Evolutionary conservation across 345 rosid genomes (phyloP), one percentile per base, ranked within the genome.

Genomic region (Camelina laxa): DNA sequence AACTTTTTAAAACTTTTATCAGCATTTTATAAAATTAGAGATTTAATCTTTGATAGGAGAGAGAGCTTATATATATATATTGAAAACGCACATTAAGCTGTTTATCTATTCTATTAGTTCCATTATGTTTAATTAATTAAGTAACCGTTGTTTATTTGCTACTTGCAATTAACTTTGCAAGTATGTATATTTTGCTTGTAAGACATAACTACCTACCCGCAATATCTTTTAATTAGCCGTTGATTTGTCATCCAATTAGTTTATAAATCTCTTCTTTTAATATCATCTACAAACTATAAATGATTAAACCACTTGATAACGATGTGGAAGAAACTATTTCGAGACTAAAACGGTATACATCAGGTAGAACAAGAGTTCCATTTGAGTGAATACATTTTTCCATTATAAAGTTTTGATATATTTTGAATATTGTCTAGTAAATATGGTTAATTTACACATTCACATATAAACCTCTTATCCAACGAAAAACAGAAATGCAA

Each of bases 51-150:
- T 76, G 80, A 76, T 76, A 76, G 55, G 80, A 69, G 70, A 62
- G 58, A 54, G 21, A 69, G 70, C 70, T 75, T 75, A 75, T 75
- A 75, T 75, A 75, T 75, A 75, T 75, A 75, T 60, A 64, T 65
- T 47, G 27, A 22, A 58, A 58, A 59, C 51, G 42, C 41, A 48
- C 27, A 38, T 13, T 38, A 57, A 54, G 68, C 35, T 67, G 54
- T 39, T 67, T 41, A 75, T 60, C 55, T 59, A 42, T 67, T 59
- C 36, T 38, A 4, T 27, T 16, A 38, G 24, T 24, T 60, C 21
- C 38, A 67, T 15, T 27, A 12, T 75, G 41, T 9, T 41, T 50
- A 59, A 75, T 51, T 39, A 41, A 11, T 17, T 67, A n/a, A 24
- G 49, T 22, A 59, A 20, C 22, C 14, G 22, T 67, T 36, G 45